A percentile compares a stretch with the other conserved stretches of the same genome.
These are phyloP conservation scores for Heliosperma pusillum DNA, from an alignment of 148 eudicot genomes.

Conservation along the genomic window DNA sequence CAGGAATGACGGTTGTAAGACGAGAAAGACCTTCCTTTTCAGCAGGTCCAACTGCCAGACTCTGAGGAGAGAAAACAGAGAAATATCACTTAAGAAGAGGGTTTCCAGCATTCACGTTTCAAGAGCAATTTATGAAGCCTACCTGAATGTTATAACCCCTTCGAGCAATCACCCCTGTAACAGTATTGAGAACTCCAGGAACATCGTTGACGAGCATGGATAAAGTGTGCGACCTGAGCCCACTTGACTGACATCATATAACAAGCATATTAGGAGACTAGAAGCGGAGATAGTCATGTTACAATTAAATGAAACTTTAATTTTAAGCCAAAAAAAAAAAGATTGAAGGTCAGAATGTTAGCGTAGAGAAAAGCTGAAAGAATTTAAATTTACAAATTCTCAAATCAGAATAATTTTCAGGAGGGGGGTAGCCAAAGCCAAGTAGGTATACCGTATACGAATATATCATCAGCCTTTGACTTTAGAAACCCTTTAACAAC, in stretches of 20 bases:
- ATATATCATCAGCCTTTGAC: neutral
- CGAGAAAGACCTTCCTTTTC: conserved; percentile 79
- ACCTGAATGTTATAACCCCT: conserved; percentile 94
- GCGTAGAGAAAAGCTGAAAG: neutral
- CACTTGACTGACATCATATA: conserved; percentile 58
- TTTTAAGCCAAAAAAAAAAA: neutral
- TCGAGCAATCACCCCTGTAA: conserved; percentile 76
- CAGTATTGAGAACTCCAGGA: conserved; percentile 83
- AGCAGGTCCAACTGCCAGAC: conserved; percentile 90
- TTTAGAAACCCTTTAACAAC: neutral
- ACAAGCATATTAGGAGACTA: conserved; percentile 20
- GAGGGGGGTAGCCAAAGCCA: neutral
- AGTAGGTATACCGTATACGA: too few species aligned
- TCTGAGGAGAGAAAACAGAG: conserved; percentile 36
- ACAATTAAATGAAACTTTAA: neutral
- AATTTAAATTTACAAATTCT: neutral
- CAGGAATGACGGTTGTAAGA: conserved; percentile 87
- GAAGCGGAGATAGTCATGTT: neutral
- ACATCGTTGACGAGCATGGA: conserved; percentile 68
- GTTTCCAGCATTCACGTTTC: neutral
- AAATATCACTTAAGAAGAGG: neutral
- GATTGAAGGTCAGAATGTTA: neutral
- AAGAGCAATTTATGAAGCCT: neutral
- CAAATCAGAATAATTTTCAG: conserved; percentile 8
- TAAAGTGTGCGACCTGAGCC: conserved; percentile 75